phyloP scores from a whole-genome alignment of 495 filamentous ascomycete genomes.

The Immersiella caudata region DNA sequence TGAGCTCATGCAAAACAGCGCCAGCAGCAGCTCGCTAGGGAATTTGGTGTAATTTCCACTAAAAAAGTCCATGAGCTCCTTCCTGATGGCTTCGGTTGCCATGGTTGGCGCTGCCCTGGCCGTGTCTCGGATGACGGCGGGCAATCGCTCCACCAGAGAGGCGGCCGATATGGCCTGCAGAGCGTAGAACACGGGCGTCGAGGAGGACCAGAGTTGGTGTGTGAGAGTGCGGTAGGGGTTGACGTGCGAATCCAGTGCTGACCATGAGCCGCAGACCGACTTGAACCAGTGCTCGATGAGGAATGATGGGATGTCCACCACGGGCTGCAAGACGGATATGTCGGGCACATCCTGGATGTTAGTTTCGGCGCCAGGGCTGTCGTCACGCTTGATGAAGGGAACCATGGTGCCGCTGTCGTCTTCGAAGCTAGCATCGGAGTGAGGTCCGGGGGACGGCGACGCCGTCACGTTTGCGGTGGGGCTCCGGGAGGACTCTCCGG shows the following conservation, averaged over 20 bases:
- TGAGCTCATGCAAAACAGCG: slow-evolving; percentile 42
- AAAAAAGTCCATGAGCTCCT: slow-evolving; percentile 33
- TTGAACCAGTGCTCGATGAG: slow-evolving; percentile 45
- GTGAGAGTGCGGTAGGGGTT: slow-evolving; percentile 40
- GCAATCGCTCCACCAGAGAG: slow-evolving; percentile 39
- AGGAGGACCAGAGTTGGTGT: slow-evolving; percentile 31
- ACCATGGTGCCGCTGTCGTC: slow-evolving; percentile 13
- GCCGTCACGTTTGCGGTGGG: background rate
- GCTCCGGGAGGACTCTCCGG: background rate
- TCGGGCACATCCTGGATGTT: slow-evolving; percentile 1
- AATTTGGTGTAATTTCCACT: slow-evolving; percentile 21
- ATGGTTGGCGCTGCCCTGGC: slow-evolving; percentile 31
- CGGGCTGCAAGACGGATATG: slow-evolving; percentile 27
- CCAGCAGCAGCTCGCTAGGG: slow-evolving; percentile 35
- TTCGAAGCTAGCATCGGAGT: background rate
- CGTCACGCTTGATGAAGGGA: slow-evolving; percentile 15
- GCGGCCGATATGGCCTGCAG: slow-evolving; percentile 39
- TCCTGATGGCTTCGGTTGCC: slow-evolving; percentile 33
- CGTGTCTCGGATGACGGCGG: slow-evolving; percentile 36
- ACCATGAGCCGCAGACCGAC: slow-evolving; percentile 40
- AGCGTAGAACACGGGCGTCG: slow-evolving; percentile 32
- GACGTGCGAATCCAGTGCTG: slow-evolving; percentile 34
- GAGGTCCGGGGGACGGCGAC: slow-evolving; percentile 16
- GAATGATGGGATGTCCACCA: slow-evolving; percentile 39
- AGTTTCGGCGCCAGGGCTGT: slow-evolving; percentile 1